Evolutionary conservation across 345 rosid species (phyloP), one percentile per base, ranked within the genome.

Genomic region (Hevea brasiliensis): DNA sequence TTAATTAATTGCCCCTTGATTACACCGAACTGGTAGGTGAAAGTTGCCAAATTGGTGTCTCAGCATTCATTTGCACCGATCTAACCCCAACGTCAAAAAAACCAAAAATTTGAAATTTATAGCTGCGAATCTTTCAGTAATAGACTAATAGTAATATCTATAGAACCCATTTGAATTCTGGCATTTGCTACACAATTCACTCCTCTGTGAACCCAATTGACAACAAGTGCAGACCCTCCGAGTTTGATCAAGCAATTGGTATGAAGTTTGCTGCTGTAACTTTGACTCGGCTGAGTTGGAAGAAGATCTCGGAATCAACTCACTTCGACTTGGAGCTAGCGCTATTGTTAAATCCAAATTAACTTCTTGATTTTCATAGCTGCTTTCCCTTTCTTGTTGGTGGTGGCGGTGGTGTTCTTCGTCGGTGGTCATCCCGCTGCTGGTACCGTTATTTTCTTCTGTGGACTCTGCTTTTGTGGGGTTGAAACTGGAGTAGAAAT

Each of bases 311-410:
- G 51, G 75, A 51, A 21, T 32, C 53, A 63, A 60, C 67, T 71
- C 73, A 13, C 3, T 51, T 26, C 56, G 23, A 21, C 54, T 32
- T 17, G 77, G 73, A 65, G 64, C 77, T 1, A 85, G 48, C 23
- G 90, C 90, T 41, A 89, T 87, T 1, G 83, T 77, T 0, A 88
- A 84, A 37, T 88, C 92, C 79, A 89, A 74, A 76, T 87, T 81
- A 41, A 89, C 70, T 40, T 70, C 75, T 40, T 70, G 71, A 29
- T 70, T 51, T 45, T 76, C 71, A 45, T 71, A 54, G 56, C 42
- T 26, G n/a, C 71, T 5, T 4, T 72, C 48, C 35, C 23, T 47
- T 61, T 67, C 53, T 3, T 67, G 58, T 1, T 48, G 62, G 6
- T 37, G 56, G 10, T 53, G 66, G 12, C 68, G 66, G 20, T 81